phyloP scores from a whole-genome alignment of 352 stramenopile genomes.

The Globisporangium cederbergense region DNA sequence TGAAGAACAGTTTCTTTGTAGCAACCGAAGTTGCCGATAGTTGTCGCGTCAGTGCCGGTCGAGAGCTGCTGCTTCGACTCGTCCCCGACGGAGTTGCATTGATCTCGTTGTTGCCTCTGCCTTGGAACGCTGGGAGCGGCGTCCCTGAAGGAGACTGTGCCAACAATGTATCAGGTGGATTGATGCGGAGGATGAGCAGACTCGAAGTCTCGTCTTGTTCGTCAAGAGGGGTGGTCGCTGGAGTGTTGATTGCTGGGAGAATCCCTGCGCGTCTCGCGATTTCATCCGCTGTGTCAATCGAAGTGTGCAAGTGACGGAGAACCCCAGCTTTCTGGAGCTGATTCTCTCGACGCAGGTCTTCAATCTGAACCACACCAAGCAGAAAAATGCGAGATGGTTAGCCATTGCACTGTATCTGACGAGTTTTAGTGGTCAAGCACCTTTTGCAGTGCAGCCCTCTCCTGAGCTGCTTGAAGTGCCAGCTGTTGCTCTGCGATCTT shows the following conservation, averaged over 20 bases:
- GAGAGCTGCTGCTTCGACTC: not conserved
- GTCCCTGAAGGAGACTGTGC: conserved; percentile 3
- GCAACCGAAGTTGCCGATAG: not conserved
- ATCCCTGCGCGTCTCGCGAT: conserved; percentile 44
- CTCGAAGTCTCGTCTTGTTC: conserved; percentile 61
- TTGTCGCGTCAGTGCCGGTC: not conserved
- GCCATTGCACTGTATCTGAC: too few relatives aligned
- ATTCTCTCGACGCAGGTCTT: conserved; percentile 16
- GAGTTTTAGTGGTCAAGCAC: not conserved
- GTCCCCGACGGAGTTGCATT: not conserved
- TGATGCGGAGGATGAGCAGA: conserved; percentile 49
- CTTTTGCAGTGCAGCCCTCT: conserved; percentile 3
- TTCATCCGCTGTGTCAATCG: conserved; percentile 33
- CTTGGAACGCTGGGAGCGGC: conserved; percentile 12
- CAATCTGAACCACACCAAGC: conserved; percentile 1
- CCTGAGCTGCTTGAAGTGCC: not conserved
- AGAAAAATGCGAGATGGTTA: too few relatives aligned
- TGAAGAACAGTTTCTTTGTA: conserved; percentile 60
- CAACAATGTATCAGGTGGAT: conserved; percentile 7
- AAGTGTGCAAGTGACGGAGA: conserved; percentile 24
- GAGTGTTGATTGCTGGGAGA: conserved; percentile 54
- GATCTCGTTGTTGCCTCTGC: not conserved
- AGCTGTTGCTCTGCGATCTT: conserved; percentile 7
- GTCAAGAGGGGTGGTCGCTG: conserved; percentile 15
- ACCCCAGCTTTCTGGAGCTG: conserved; percentile 1